These are phyloP conservation scores for Penicillium sp. DNA, from an alignment of 2,329 filamentous ascomycete genomes.

Conservation along the genomic window DNA sequence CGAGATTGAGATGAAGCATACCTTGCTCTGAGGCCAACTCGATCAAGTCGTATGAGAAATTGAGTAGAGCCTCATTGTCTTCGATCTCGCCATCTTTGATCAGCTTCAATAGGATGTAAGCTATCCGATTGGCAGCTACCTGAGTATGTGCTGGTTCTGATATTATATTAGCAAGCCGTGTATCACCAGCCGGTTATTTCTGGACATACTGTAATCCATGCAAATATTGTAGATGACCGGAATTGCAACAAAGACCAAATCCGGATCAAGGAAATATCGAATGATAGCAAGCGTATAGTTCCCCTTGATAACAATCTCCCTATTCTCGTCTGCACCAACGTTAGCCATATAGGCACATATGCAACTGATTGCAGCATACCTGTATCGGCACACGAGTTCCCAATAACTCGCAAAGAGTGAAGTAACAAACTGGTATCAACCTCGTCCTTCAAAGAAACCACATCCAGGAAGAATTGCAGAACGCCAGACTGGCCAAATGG, in stretches of 20 bases:
- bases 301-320: constrained; percentile 38
- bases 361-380: constrained; percentile 23
- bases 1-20: constrained; percentile 15
- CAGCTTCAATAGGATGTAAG: constrained; percentile 38
- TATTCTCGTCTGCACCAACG: constrained; percentile 39
- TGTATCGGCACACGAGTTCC: constrained; percentile 48
- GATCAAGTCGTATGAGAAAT: constrained; percentile 42
- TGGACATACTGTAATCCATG: constrained; percentile 42
- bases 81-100: constrained; percentile 34
- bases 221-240: constrained; percentile 48
- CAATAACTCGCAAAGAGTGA: constrained; percentile 44
- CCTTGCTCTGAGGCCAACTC: constrained; percentile 42
- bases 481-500: constrained; percentile 42
- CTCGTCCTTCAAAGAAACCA: constrained; percentile 34
- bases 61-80: constrained; percentile 33
- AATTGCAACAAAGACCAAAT: constrained; percentile 40
- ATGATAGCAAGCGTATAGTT: constrained; percentile 42
- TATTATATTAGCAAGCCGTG: constrained; percentile 18
- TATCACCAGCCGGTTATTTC: neutral
- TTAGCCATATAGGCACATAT: constrained; percentile 11
- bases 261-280: constrained; percentile 33
- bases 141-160: constrained; percentile 42
- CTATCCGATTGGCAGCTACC: constrained; percentile 36
- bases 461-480: constrained; percentile 42
- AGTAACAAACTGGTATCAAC: constrained; percentile 34